Evolutionary conservation across 129 eudicot genomes (phyloP), one percentile per base, ranked within the genome.

Genomic region (Scalesia atractyloides): DNA sequence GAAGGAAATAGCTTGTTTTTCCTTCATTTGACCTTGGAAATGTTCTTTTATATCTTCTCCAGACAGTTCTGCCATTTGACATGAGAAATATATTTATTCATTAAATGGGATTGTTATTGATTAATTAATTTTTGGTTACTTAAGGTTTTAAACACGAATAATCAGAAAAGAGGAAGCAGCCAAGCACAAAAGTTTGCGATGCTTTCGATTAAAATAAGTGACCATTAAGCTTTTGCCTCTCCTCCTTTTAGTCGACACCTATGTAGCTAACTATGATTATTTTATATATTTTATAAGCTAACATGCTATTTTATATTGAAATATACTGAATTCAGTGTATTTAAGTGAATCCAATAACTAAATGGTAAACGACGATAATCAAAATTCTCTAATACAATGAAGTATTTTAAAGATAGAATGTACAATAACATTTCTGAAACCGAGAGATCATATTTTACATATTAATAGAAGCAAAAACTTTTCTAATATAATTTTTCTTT

Each of bases 111-210:
- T 50, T 50, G 56, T 75, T 54, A 17, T 26, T 58, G 73, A 67
- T 66, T 52, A 17, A 65, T 11, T 66, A 10, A 54, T 50, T 53
- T 66, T 53, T 22, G 12, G 58, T 66, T 65, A 54, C 33, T 30
- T 30, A 37, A 43, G 59, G 37, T 43, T 44, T 9, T 58, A 44
- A 73, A 73, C 59, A 66, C 48, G 80, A 66, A 75, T 75, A 66
- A 66, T 54, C 24, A 66, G 73, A 66, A 66, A 75, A 75, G 80
- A 20, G 73, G 73, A 33, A 75, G 60, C 67, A 75, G 73, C 80
- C 80, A 75, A 75, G 67, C 67, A 75, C 49, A 75, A 75, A 75
- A 17, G 80, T 43, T 66, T 75, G 73, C 37, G 56, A 54, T 22
- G 72, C 58, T 66, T 66, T 66, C 33, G 33, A 54, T 41, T 75